Percentiles rank a stretch among this genome's conserved stretches.
Evolutionary conservation across 305 asterid genomes (phyloP).

Genomic region (Fraxinus sp.): DNA sequence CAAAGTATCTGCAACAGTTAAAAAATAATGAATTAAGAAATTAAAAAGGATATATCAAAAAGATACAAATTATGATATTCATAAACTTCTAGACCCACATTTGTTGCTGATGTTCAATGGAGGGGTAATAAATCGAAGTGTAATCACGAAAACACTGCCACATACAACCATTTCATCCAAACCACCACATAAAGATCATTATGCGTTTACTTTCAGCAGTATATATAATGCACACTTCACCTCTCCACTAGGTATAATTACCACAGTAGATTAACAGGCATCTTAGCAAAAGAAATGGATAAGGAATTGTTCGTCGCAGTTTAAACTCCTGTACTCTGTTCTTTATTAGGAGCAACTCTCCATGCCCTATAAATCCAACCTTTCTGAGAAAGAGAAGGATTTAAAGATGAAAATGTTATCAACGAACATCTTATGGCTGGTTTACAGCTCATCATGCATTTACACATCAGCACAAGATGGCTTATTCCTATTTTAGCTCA

Average conservation of each 20-base stretch:
- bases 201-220: neutral
- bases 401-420: neutral
- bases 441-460: neutral
- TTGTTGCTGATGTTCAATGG: slow-evolving; percentile 5
- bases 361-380: neutral
- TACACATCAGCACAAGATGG: neutral
- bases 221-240: neutral
- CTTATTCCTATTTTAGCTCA: neutral
- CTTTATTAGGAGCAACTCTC: neutral
- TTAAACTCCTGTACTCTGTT: neutral
- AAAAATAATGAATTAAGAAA: neutral
- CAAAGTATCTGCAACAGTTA: slow-evolving; percentile 61
- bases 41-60: slow-evolving; percentile 8
- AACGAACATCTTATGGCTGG: neutral
- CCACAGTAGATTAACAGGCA: neutral
- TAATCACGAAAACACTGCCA: slow-evolving; percentile 1
- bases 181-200: slow-evolving; percentile 2
- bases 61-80: slow-evolving; percentile 7
- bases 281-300: neutral
- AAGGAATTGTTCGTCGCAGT: neutral
- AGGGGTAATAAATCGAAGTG: neutral
- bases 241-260: neutral
- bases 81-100: neutral
- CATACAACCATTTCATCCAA: slow-evolving; percentile 14
- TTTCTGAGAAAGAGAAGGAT: neutral